phyloP scores from a whole-genome alignment of 1,139 yeast species.

The Wickerhamomyces sp. region DNA sequence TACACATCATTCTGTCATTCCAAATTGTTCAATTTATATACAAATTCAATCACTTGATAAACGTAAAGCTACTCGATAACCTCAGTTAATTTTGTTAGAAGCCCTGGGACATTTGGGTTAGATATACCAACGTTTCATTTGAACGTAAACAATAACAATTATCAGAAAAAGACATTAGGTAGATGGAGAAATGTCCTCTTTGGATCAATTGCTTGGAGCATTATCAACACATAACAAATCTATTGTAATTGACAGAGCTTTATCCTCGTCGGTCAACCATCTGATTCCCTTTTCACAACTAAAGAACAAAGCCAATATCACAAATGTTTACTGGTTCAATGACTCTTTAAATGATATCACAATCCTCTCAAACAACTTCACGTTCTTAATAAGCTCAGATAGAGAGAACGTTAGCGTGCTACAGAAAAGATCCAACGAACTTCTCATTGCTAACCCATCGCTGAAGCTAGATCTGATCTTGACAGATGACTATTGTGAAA shows the following conservation, averaged over 20 bases:
- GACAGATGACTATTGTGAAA: constrained; percentile 18
- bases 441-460: constrained; percentile 11
- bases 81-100: too few relatives aligned
- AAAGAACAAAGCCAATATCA: constrained; percentile 53
- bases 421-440: constrained; percentile 13
- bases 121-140: too few relatives aligned
- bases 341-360: constrained; percentile 17
- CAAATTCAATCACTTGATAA: too few relatives aligned
- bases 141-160: too few relatives aligned
- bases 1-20: background rate
- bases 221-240: constrained; percentile 30
- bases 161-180: too few relatives aligned
- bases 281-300: constrained; percentile 57
- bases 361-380: constrained; percentile 12
- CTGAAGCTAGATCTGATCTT: constrained; percentile 19
- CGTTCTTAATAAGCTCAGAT: constrained; percentile 17
- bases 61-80: too few relatives aligned
- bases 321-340: constrained; percentile 56
- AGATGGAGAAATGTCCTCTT: constrained; percentile 5
- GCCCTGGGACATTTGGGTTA: too few relatives aligned
- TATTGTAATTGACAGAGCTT: constrained; percentile 50
- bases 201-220: constrained; percentile 8
- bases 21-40: too few relatives aligned
- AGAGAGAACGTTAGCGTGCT: constrained; percentile 14
- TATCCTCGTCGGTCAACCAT: constrained; percentile 54